Evolutionary conservation across 441 rosid genomes (phyloP), one percentile per base, ranked within the genome.

Genomic region (Omphalea diandra): DNA sequence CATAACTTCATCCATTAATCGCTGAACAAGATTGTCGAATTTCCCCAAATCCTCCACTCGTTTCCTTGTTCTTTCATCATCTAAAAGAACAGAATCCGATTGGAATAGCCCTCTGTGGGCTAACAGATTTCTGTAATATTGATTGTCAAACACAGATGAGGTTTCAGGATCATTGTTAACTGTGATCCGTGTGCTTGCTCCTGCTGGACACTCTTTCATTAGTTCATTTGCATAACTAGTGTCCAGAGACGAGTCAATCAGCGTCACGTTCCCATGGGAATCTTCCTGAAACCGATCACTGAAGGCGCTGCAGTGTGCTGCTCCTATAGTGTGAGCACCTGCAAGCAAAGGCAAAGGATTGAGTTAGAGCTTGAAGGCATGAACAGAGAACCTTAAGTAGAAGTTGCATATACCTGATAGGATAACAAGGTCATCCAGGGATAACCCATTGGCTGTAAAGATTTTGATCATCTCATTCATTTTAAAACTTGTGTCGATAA

Each of bases 281-380:
- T 84, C 84, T 63, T 61, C 68, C 46, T 38, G 77, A 64, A 90
- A 91, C 68, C 96, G 81, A 22, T 83, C 90, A 22, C 85, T 91
- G 83, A 94, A 90, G 11, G 97, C 82, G 27, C 76, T 81, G 80
- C 97, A 94, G 62, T 91, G 97, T 7, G 97, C 98, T 36, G 81
- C 29, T 77, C 97, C 97, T 26, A 94, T 85, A 11, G 97, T 91
- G 77, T 94, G 95, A 14, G 98, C 93, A 70, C 97, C 98, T 91
- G 84, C 57, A 40, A 49, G 15, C 44, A 0, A 40, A 40, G 10
- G n/a, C n/a, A n/a, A n/a, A n/a, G n/a, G n/a, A n/a, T n/a, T n/a
- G n/a, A n/a, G n/a, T n/a, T n/a, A 55, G 15, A 3, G 35, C 33
- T 55, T 55, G 35, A 55, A 55, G 4, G 35, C 9, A 55, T 55